Evolutionary conservation across 345 rosid species (phyloP).

Genomic region (Gossypium mustelinum): DNA sequence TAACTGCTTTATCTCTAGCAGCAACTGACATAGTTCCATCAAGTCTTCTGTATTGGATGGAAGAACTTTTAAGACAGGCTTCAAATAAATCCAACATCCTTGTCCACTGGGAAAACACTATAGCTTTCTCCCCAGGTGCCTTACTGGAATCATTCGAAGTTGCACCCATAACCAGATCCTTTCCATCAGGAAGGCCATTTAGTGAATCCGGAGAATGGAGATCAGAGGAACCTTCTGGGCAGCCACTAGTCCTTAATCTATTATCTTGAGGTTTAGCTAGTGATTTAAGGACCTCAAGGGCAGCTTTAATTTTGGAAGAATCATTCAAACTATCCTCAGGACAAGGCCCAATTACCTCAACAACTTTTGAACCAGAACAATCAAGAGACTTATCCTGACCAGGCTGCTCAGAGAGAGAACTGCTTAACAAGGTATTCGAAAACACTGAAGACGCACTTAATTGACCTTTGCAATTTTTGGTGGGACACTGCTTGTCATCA

Average conservation of each 20-base stretch:
- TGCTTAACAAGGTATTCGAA: slow-evolving; percentile 41
- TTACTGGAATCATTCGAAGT: slow-evolving; percentile 29
- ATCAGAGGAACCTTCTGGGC: slow-evolving; percentile 27
- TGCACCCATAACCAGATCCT: slow-evolving; percentile 20
- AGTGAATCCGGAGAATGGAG: slow-evolving; percentile 11
- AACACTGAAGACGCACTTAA: slow-evolving; percentile 51
- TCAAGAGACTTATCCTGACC: slow-evolving; percentile 25
- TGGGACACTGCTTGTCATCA: slow-evolving; percentile 69
- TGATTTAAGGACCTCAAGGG: slow-evolving; percentile 69
- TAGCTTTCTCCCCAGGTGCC: slow-evolving; percentile 68
- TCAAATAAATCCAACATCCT: slow-evolving; percentile 89
- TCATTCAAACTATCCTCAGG: slow-evolving; percentile 29
- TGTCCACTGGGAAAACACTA: slow-evolving; percentile 98
- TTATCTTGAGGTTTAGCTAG: slow-evolving; percentile 41
- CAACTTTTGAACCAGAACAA: slow-evolving; percentile 35
- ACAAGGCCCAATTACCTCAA: slow-evolving; percentile 26
- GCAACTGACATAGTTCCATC: slow-evolving; percentile 97
- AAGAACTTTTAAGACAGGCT: slow-evolving; percentile 61
- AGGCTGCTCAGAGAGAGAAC: slow-evolving; percentile 37
- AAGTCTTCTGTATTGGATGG: slow-evolving; percentile 83
- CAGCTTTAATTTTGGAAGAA: slow-evolving; percentile 91
- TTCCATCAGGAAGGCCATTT: slow-evolving; percentile 22
- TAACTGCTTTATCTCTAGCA: slow-evolving; percentile 93
- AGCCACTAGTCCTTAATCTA: slow-evolving; percentile 16
- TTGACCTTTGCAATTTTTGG: slow-evolving; percentile 54